Evolutionary conservation across 805 yeast species (phyloP).

Genomic region (Cyberlindnera misumaiensis): DNA sequence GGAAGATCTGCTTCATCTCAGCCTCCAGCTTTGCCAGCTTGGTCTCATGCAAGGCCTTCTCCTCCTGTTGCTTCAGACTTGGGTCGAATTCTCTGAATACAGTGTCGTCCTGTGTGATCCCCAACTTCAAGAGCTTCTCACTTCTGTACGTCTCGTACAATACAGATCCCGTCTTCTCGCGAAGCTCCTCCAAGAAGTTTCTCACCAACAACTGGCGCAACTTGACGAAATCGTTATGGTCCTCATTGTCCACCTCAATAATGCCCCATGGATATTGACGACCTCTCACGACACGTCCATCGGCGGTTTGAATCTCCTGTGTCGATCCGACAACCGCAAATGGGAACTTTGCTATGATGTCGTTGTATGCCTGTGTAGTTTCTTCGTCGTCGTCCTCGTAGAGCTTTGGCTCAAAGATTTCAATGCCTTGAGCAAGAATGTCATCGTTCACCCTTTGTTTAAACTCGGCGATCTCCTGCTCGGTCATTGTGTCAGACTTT

Average conservation of each 20-base stretch:
- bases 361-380: slow-evolving; percentile 55
- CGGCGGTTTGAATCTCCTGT: slow-evolving; percentile 53
- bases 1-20: slow-evolving; percentile 95
- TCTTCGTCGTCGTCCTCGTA: slow-evolving; percentile 86
- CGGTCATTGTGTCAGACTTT: slow-evolving; percentile 87
- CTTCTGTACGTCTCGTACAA: slow-evolving; percentile 89
- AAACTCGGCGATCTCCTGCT: slow-evolving; percentile 72
- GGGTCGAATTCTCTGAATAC: slow-evolving; percentile 98
- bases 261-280: slow-evolving; percentile 97
- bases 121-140: slow-evolving; percentile 70
- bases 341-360: slow-evolving; percentile 69
- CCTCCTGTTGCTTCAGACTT: slow-evolving; percentile 85
- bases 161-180: slow-evolving; percentile 70
- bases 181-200: slow-evolving; percentile 88
- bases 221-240: slow-evolving; percentile 85
- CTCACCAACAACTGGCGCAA: slow-evolving; percentile 84
- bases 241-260: slow-evolving; percentile 90
- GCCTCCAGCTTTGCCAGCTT: slow-evolving; percentile 90
- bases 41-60: slow-evolving; percentile 86
- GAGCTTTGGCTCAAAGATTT: slow-evolving; percentile 67
- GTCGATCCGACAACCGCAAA: slow-evolving; percentile 95
- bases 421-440: slow-evolving; percentile 65
- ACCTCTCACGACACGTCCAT: slow-evolving; percentile 82
- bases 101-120: slow-evolving; percentile 84
- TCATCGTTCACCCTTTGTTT: slow-evolving; percentile 76